These are phyloP conservation scores for Plenodomus biglobosus DNA, from an alignment of 2,329 filamentous ascomycete species.

Conservation along the genomic window DNA sequence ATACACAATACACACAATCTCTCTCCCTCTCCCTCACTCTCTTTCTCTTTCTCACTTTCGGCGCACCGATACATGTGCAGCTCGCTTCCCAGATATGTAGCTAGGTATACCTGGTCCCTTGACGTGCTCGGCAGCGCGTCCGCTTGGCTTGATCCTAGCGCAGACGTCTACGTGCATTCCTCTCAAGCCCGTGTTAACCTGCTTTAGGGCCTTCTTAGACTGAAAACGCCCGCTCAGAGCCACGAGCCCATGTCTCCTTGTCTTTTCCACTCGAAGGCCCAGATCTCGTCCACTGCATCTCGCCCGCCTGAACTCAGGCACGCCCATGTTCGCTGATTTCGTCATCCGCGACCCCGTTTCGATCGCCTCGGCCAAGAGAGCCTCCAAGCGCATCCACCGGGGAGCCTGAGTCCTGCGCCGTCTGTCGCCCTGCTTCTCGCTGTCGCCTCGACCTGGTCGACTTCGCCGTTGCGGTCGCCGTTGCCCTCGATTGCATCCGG, in stretches of 20 bases:
- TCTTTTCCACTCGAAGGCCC: slow-evolving; percentile 27
- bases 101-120: slow-evolving; percentile 1
- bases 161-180: slow-evolving; percentile 22
- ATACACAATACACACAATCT: no score
- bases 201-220: slow-evolving; percentile 32
- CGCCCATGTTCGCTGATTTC: slow-evolving; percentile 25
- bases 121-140: slow-evolving; percentile 16
- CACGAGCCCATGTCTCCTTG: slow-evolving; percentile 28
- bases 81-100: neutral
- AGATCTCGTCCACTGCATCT: slow-evolving; percentile 25
- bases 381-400: slow-evolving; percentile 9
- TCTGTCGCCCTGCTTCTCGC: slow-evolving; percentile 6
- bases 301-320: slow-evolving; percentile 19
- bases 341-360: slow-evolving; percentile 22
- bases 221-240: slow-evolving; percentile 25
- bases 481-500: neutral
- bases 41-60: no score
- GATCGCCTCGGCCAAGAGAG: slow-evolving; percentile 17
- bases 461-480: slow-evolving; percentile 1
- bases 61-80: neutral
- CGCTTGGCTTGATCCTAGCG: slow-evolving; percentile 16
- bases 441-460: slow-evolving; percentile 2
- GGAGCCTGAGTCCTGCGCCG: slow-evolving; percentile 18
- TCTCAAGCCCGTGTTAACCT: slow-evolving; percentile 28
- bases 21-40: no score